Conservation (phyloP, 768 basidiomycete species). For the Obba rivulosa region DNA sequence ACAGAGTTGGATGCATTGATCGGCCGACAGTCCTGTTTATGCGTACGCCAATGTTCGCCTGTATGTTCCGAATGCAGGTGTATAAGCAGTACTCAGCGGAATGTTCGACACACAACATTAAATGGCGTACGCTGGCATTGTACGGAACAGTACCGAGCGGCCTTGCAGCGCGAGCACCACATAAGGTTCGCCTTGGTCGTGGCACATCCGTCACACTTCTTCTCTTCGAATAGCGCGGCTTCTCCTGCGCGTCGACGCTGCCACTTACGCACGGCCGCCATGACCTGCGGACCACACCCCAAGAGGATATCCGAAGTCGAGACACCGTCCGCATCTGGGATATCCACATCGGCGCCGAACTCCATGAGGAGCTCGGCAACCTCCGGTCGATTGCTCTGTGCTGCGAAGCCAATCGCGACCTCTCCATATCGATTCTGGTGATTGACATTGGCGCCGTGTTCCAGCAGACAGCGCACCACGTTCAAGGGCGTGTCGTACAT, state of each 20-base stretch:
- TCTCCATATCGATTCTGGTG: conserved; percentile 43
- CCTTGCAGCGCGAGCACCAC: conserved; percentile 38
- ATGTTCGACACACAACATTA: no score
- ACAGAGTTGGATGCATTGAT: conserved; percentile 40
- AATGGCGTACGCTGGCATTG: conserved; percentile 51
- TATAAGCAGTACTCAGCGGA: neutral
- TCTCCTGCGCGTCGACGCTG: conserved; percentile 40
- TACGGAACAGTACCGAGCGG: conserved; percentile 45
- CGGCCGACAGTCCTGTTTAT: conserved; percentile 41
- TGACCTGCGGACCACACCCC: conserved; percentile 36
- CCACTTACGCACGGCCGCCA: conserved; percentile 40
- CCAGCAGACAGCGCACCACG: conserved; percentile 34
- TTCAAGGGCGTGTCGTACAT: conserved; percentile 23
- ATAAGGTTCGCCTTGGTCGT: conserved; percentile 27
- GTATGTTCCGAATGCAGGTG: neutral
- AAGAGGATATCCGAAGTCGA: conserved; percentile 27
- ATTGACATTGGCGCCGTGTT: conserved; percentile 43
- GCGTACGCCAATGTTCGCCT: conserved; percentile 43
- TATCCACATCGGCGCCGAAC: conserved; percentile 39
- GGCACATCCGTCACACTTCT: conserved; percentile 33
- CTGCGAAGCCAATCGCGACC: conserved; percentile 28
- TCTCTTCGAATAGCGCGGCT: conserved; percentile 35
- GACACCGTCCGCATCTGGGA: conserved; percentile 33
- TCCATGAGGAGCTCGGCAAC: conserved; percentile 42
- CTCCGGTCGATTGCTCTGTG: neutral